phyloP scores from a whole-genome alignment of 2,329 filamentous ascomycete genomes.

The Cordyceps pruinosa region DNA sequence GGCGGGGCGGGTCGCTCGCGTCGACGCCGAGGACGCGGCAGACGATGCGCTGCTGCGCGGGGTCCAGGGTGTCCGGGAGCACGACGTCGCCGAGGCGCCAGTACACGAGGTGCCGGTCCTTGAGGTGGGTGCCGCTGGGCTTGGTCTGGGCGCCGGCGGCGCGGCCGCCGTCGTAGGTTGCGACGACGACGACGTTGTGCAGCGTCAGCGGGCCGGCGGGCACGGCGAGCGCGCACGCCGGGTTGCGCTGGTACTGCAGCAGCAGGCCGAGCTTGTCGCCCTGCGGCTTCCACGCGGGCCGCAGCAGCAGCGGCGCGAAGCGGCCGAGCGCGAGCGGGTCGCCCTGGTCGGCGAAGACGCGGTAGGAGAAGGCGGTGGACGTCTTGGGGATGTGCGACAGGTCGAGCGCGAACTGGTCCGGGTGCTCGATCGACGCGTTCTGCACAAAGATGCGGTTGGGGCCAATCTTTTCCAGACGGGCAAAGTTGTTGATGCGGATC shows the following conservation, averaged over 20 bases:
- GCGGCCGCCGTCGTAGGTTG: constrained; percentile 59
- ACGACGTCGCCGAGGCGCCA: constrained; percentile 75
- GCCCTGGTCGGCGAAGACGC: constrained; percentile 63
- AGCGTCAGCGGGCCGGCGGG: constrained; percentile 32
- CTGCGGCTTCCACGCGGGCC: constrained; percentile 75
- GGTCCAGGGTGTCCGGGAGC: constrained; percentile 49
- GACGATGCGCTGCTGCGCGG: constrained; percentile 68
- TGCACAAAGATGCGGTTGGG: constrained; percentile 88
- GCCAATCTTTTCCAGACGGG: constrained; percentile 82
- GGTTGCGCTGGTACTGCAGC: constrained; percentile 78
- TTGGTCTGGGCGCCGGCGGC: constrained; percentile 68
- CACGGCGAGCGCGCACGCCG: constrained; percentile 50
- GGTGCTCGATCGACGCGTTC: constrained; percentile 54
- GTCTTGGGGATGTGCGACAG: constrained; percentile 66
- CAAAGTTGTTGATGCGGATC: constrained; percentile 82
- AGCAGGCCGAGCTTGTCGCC: constrained; percentile 81
- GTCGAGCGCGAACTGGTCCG: constrained; percentile 75
- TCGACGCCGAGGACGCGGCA: constrained; percentile 73
- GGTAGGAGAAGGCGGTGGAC: constrained; percentile 85
- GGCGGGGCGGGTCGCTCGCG: constrained; percentile 58
- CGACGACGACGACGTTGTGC: constrained; percentile 69
- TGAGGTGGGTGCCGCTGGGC: constrained; percentile 69
- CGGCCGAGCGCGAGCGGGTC: constrained; percentile 37
- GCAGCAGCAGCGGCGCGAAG: constrained; percentile 67
- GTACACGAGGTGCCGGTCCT: constrained; percentile 70